phyloP scores from a whole-genome alignment of 305 asterid species.

The Withania somnifera region DNA sequence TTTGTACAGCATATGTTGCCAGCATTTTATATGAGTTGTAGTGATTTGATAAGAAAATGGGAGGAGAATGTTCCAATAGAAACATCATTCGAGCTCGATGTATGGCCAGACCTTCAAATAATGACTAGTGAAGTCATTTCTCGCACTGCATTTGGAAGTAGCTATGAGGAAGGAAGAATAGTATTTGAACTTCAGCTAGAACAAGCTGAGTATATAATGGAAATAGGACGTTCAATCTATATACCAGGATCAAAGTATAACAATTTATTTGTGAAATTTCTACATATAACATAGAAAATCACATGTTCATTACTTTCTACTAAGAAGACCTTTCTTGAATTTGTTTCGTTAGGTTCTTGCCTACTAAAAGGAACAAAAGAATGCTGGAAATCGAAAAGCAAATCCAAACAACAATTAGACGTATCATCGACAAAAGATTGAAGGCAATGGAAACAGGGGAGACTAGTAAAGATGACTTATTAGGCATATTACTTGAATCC shows the following conservation, averaged over 20 bases:
- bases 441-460: conserved; percentile 26
- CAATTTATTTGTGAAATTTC: neutral
- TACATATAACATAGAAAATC: neutral
- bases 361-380: conserved; percentile 27
- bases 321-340: neutral
- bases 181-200: conserved; percentile 38
- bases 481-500: conserved; percentile 30
- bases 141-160: conserved; percentile 58
- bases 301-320: neutral
- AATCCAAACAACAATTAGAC: conserved; percentile 13
- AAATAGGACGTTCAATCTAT: conserved; percentile 13
- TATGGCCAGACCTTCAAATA: neutral
- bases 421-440: conserved; percentile 25
- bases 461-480: conserved; percentile 16
- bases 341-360: conserved; percentile 15
- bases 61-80: conserved; percentile 14
- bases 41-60: conserved; percentile 35
- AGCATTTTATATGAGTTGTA: conserved; percentile 29
- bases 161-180: conserved; percentile 38
- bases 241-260: conserved; percentile 37
- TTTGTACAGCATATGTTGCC: conserved; percentile 37
- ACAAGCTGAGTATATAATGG: neutral
- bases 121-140: conserved; percentile 49
- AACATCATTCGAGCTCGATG: neutral
- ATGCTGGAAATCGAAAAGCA: conserved; percentile 31